These are phyloP conservation scores for Aspergillus brunneoviolaceus DNA, from an alignment of 2,329 filamentous ascomycete genomes.

Conservation along the genomic window DNA sequence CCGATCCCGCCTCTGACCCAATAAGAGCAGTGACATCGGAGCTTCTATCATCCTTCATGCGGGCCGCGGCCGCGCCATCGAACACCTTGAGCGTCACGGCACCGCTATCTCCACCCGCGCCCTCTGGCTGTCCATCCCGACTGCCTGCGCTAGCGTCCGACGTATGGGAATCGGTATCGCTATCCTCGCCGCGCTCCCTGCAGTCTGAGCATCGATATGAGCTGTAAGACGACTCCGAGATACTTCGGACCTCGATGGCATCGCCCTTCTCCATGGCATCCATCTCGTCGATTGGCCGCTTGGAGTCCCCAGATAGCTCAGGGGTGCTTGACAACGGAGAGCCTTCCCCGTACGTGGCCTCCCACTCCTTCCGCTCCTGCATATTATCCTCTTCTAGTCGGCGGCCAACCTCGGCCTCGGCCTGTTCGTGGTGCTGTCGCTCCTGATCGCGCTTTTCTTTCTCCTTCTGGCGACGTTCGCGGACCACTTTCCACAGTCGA, in stretches of 20 bases:
- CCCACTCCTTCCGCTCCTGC: slow-evolving; percentile 62
- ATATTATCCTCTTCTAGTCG: slow-evolving; percentile 50
- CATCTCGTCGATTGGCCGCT: slow-evolving; percentile 12
- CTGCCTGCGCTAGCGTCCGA: slow-evolving; percentile 7
- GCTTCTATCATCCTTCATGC: slow-evolving; percentile 52
- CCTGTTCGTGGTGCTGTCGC: slow-evolving; percentile 56
- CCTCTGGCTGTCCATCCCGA: slow-evolving; percentile 4
- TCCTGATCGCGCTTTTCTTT: slow-evolving; percentile 51
- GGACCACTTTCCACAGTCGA: slow-evolving; percentile 79
- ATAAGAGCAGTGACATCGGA: slow-evolving; percentile 67
- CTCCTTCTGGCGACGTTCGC: slow-evolving; percentile 49
- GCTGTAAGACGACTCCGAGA: slow-evolving; percentile 18
- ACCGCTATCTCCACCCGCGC: not conserved
- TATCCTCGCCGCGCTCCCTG: slow-evolving; percentile 15
- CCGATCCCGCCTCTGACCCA: slow-evolving; percentile 33
- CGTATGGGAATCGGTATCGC: slow-evolving; percentile 13
- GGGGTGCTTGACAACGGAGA: slow-evolving; percentile 26
- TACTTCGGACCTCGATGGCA: slow-evolving; percentile 25
- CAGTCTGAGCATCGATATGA: slow-evolving; percentile 24
- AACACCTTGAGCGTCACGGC: slow-evolving; percentile 22
- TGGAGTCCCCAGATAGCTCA: slow-evolving; percentile 23
- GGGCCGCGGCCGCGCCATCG: slow-evolving; percentile 16
- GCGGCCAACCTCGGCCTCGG: slow-evolving; percentile 70
- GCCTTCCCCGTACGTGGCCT: slow-evolving; percentile 68
- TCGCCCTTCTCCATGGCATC: slow-evolving; percentile 24